Evolutionary conservation across 2,329 filamentous ascomycete species (phyloP).

Genomic region (Intubia oerlemansii): DNA sequence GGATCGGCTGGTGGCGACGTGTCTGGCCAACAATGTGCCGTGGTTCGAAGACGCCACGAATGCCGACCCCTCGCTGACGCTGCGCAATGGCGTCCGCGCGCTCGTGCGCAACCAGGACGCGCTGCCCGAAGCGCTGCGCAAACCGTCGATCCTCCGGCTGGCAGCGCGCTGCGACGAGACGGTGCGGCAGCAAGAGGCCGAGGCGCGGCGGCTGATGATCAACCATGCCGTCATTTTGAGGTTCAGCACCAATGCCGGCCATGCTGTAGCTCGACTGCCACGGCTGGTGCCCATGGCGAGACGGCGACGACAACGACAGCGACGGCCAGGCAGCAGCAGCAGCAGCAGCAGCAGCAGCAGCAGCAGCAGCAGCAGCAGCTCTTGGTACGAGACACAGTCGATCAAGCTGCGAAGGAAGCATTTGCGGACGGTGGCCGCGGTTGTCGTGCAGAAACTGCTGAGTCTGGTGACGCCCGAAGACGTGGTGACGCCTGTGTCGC

Average conservation of each 20-base stretch:
- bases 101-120: constrained; percentile 26
- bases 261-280: constrained; percentile 23
- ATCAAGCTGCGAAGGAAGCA: constrained; percentile 14
- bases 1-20: constrained; percentile 51
- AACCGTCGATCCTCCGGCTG: constrained; percentile 39
- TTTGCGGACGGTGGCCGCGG: constrained; percentile 21
- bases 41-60: constrained; percentile 87
- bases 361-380: no score
- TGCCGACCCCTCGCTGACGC: constrained; percentile 50
- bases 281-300: constrained; percentile 8
- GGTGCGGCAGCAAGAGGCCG: constrained; percentile 21
- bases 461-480: constrained; percentile 27
- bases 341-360: no score
- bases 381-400: no score
- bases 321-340: no score
- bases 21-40: constrained; percentile 38
- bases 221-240: constrained; percentile 22
- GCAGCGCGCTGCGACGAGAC: constrained; percentile 27
- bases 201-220: constrained; percentile 33
- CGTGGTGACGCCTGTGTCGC: constrained; percentile 18
- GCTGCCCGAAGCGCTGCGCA: constrained; percentile 50
- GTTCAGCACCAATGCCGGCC: constrained; percentile 26
- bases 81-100: constrained; percentile 60
- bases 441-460: constrained; percentile 25
- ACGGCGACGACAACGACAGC: background rate